phyloP scores from a whole-genome alignment of 1,139 yeast species.

The Suhomyces coccinellae region DNA sequence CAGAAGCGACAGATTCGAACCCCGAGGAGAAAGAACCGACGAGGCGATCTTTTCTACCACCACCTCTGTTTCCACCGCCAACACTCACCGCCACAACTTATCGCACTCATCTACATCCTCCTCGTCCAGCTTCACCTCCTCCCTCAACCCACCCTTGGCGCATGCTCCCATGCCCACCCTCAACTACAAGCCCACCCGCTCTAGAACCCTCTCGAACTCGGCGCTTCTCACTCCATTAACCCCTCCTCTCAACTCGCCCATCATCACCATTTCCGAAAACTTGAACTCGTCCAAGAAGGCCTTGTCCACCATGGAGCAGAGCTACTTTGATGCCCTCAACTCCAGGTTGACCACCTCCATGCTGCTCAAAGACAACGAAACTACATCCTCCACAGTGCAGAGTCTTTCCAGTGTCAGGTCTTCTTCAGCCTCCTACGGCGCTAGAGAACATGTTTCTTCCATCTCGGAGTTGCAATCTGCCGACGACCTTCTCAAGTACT shows the following conservation, averaged over 20 bases:
- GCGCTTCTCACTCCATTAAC: slow-evolving; percentile 29
- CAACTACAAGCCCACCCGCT: slow-evolving; percentile 11
- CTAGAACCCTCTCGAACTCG: slow-evolving; percentile 16
- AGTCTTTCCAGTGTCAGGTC: neutral
- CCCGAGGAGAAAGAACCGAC: neutral
- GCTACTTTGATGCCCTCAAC: slow-evolving; percentile 32
- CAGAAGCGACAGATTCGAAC: neutral
- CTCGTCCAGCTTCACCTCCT: slow-evolving; percentile 12
- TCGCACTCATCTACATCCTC: slow-evolving; percentile 17
- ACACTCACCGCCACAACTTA: slow-evolving; percentile 14
- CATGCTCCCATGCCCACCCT: slow-evolving; percentile 2
- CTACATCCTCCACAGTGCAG: neutral
- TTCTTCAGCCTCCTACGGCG: slow-evolving; percentile 1
- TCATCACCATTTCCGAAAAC: slow-evolving; percentile 44
- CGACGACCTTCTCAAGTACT: slow-evolving; percentile 36
- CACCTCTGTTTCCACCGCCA: neutral
- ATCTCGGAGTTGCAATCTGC: slow-evolving; percentile 29
- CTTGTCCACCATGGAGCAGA: slow-evolving; percentile 37
- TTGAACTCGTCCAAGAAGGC: slow-evolving; percentile 30
- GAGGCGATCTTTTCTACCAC: neutral
- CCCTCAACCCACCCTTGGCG: slow-evolving; percentile 7
- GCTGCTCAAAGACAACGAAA: slow-evolving; percentile 3
- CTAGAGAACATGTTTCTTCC: slow-evolving; percentile 16
- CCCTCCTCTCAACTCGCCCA: slow-evolving; percentile 41
- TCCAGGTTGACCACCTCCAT: slow-evolving; percentile 10